Conservation (phyloP, 495 filamentous ascomycete species). For the Penicillium robsamsonii region DNA sequence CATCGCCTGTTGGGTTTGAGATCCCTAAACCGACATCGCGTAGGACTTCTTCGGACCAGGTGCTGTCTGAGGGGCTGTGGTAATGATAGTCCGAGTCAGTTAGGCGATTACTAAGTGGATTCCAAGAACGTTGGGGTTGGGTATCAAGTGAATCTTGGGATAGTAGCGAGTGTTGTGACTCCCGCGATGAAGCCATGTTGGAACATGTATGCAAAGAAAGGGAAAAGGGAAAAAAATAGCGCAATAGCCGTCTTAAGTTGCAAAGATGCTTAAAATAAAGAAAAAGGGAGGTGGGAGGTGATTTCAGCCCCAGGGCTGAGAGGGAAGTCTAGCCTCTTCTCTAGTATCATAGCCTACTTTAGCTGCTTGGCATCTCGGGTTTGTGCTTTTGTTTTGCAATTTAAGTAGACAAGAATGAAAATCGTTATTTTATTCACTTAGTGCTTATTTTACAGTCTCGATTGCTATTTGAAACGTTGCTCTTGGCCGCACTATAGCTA, state of each 20-base stretch:
- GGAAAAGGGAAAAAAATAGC: neutral
- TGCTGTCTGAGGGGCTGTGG: conserved; percentile 7
- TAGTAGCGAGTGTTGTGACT: conserved; percentile 24
- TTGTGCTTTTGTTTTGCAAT: too few relatives aligned
- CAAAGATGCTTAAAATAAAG: neutral
- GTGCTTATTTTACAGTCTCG: too few relatives aligned
- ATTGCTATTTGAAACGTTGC: too few relatives aligned
- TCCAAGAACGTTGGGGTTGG: conserved; percentile 20
- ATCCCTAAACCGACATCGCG: conserved; percentile 27
- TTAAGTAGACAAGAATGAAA: too few relatives aligned
- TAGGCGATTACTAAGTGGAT: conserved; percentile 21
- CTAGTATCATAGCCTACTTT: neutral
- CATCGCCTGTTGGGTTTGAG: conserved; percentile 14
- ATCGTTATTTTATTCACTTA: too few relatives aligned
- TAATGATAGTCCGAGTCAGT: conserved; percentile 16
- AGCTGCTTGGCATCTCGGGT: too few relatives aligned
- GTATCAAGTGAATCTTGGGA: conserved; percentile 13
- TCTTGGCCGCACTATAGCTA: neutral
- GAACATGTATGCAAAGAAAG: neutral
- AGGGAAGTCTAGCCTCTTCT: neutral
- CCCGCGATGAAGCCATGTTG: conserved; percentile 22
- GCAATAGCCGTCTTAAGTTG: neutral
- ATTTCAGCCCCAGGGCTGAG: neutral
- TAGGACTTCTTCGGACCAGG: conserved; percentile 22
- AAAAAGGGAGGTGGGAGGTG: neutral